Evolutionary conservation across 805 yeast species (phyloP), one percentile per base, ranked within the genome.

Genomic region (Diddensiella santjacobensis): DNA sequence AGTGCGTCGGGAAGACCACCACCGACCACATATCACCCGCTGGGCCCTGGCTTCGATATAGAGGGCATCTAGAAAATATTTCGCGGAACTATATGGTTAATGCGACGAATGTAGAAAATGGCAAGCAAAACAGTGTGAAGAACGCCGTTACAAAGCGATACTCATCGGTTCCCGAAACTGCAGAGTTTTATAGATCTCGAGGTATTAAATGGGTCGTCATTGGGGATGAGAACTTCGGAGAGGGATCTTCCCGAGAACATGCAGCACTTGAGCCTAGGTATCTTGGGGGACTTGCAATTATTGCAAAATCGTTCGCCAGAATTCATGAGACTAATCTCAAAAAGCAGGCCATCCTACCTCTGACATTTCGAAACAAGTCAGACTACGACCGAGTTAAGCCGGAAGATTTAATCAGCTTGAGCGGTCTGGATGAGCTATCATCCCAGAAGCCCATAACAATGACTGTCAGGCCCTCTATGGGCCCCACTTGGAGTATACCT

Each of bases 31-130:
- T 91, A 66, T 91, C 98, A 65, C 90, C 88, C 95, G 98, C 98
- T 68, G 98, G 98, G 75, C 97, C 97, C 69, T 91, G 98, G 98
- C 86, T 91, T 80, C 91, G 91, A 78, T 91, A 91, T 90, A 87
- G 97, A 80, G 98, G 98, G 75, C 98, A 91, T 77, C 80, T 91
- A 77, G 90, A 89, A 78, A 91, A 91, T 83, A 91, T 91, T 69
- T 89, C 97, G 60, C 88, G 91, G 82, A 91, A 91, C 81, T 91
- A 93, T 77, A 90, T 91, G 96, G 91, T 91, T 79, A 98, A 98
- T 79, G 98, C 98, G 59, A 89, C 82, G 70, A 91, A 91, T 75
- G 89, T 89, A 67, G 97, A 84, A 76, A 91, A 91, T 73, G 86
- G 83, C 59, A 86, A 90, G 80, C 95, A 95, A 57, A 91, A 91